phyloP scores from a whole-genome alignment of 164 flowering plant species.

The Hamamelis virginiana region DNA sequence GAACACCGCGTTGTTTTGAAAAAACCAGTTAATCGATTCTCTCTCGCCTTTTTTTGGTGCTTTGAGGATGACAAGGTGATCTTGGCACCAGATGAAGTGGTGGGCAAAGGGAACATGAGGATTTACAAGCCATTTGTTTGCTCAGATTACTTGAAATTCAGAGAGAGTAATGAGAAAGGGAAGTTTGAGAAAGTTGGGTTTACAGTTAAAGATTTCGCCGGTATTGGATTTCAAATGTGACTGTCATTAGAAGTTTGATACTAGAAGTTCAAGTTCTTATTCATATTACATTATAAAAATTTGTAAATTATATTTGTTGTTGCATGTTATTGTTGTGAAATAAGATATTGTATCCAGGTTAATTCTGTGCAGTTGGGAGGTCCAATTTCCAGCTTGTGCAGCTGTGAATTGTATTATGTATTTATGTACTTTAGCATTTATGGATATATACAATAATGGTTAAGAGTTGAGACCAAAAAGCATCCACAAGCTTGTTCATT shows the following conservation, averaged over 20 bases:
- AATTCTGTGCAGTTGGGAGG: constrained; percentile 4
- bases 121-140: constrained; percentile 60
- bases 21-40: constrained; percentile 38
- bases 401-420: neutral
- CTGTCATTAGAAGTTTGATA: neutral
- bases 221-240: constrained; percentile 9
- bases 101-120: constrained; percentile 56
- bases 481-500: too few species aligned
- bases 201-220: constrained; percentile 72
- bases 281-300: neutral
- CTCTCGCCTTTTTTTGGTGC: constrained; percentile 83
- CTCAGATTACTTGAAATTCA: constrained; percentile 60
- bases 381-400: constrained; percentile 9
- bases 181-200: constrained; percentile 70
- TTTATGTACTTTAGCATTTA: neutral
- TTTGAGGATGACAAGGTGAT: constrained; percentile 80
- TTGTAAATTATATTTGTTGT: too few species aligned
- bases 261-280: neutral
- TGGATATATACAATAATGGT: too few species aligned
- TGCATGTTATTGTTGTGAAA: neutral
- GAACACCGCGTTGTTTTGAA: constrained; percentile 69
- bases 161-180: constrained; percentile 60
- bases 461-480: too few species aligned
- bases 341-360: neutral
- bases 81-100: constrained; percentile 63